Base-by-base conservation (phyloP, 2,329 filamentous ascomycete species). In the Monosporascus sp. region DNA sequence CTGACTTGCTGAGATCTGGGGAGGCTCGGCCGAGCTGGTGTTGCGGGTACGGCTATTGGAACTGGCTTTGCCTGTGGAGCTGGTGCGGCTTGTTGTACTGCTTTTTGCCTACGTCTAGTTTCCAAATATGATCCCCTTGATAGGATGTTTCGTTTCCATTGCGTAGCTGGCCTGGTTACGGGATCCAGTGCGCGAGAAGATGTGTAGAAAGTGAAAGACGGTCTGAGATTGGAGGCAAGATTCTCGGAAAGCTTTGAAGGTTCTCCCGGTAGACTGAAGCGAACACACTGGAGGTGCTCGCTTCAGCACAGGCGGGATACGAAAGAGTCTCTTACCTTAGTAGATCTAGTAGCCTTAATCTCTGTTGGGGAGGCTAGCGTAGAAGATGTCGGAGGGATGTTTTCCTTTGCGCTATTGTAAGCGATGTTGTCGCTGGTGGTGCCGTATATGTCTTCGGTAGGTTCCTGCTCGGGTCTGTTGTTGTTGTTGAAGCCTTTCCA, bases 401-500 rank as follows among this genome's bases (percentile, higher is more conserved):
- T 79, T 62, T 79, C 76, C 57, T 78, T 80, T 49, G 65, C 68
- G 38, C 69, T 66, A 44, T 66, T 56, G 50, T 64, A 65, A 57
- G 67, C 49, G 24, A 52, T 38, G n/a, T 37, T 47, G 44, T 64
- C 58, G 48, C 57, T 58, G 37, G 55, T 57, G 44, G 52, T 52
- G 49, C 64, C 61, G 48, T 71, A 70, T 51, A 68, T 66, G 53
- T 72, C 69, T 51, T 71, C 69, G 20, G 41, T 44, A 22, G 20
- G 17, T 49, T 64, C 63, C 18, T 60, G 56, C 25, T 57, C 52
- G 17, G 35, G 39, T 15, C 45, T 52, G 31, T 65, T 54, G 59
- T 58, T 52, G 22, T 46, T 51, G 27, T 65, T 54, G 59, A 54
- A 54, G 58, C 59, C 61, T 25, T 65, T 69, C 68, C 70, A 81